Conservation (phyloP, 495 filamentous ascomycete genomes). For the Mycothermus thermophilus region DNA sequence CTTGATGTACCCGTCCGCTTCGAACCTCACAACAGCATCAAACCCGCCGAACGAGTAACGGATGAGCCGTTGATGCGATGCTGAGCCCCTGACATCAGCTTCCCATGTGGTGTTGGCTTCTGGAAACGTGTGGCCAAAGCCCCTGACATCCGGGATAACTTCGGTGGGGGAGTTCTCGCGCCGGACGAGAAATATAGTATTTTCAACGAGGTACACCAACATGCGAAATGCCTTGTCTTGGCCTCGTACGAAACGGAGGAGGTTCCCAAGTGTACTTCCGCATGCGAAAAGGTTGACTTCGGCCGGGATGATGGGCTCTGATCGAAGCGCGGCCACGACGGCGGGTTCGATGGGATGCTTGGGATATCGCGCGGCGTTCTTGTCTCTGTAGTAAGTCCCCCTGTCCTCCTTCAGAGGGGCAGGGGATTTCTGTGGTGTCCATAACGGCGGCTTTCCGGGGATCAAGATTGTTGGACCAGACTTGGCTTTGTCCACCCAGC, state of each 20-base stretch:
- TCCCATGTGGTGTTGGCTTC: constrained; percentile 51
- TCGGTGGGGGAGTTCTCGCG: constrained; percentile 41
- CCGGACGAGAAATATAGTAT: constrained; percentile 49
- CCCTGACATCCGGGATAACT: constrained; percentile 36
- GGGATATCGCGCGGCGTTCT: constrained; percentile 45
- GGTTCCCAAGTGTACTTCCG: constrained; percentile 42
- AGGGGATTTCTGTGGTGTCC: constrained; percentile 36
- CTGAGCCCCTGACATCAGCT: constrained; percentile 31
- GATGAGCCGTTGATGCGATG: constrained; percentile 49
- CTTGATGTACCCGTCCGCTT: constrained; percentile 43
- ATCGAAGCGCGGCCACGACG: constrained; percentile 23
- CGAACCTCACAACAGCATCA: constrained; percentile 43
- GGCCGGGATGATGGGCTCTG: constrained; percentile 11
- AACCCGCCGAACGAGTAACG: constrained; percentile 44
- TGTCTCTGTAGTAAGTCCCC: constrained; percentile 45
- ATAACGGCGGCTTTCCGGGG: constrained; percentile 42
- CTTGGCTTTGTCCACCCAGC: constrained; percentile 8
- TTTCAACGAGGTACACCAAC: constrained; percentile 42
- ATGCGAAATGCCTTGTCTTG: constrained; percentile 40
- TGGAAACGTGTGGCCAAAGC: constrained; percentile 52
- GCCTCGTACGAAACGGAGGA: constrained; percentile 38
- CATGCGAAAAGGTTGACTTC: constrained; percentile 49
- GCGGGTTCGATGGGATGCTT: constrained; percentile 45
- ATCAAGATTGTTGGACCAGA: constrained; percentile 5
- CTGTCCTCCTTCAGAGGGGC: constrained; percentile 33